These are phyloP conservation scores for Cystobasidiaceae sp. DNA, from an alignment of 1,284 basidiomycete genomes.

Conservation along the genomic window DNA sequence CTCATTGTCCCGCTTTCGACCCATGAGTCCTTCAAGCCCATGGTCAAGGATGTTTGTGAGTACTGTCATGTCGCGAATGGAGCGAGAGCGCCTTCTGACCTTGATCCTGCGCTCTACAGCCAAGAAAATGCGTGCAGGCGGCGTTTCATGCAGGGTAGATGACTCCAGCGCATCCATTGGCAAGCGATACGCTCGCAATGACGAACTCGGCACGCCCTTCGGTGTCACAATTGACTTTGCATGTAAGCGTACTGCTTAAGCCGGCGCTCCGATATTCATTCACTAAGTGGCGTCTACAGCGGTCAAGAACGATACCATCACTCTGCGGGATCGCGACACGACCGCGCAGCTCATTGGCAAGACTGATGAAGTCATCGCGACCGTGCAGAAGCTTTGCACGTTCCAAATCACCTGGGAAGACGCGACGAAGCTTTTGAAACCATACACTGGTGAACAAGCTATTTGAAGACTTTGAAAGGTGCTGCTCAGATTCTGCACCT, in stretches of 20 bases:
- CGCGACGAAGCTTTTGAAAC: constrained; percentile 66
- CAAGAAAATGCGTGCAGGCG: constrained; percentile 74
- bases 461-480: too few species aligned
- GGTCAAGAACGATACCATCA: constrained; percentile 79
- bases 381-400: constrained; percentile 54
- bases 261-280: too few species aligned
- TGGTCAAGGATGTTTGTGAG: constrained; percentile 86
- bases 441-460: constrained; percentile 87
- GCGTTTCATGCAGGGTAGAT: constrained; percentile 87
- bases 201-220: constrained; percentile 96
- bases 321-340: constrained; percentile 87
- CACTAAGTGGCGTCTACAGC: too few species aligned
- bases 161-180: constrained; percentile 94
- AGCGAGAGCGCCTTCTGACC: neutral
- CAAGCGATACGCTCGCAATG: constrained; percentile 93
- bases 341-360: constrained; percentile 87
- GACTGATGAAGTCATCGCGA: constrained; percentile 81
- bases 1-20: constrained; percentile 93
- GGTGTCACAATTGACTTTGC: constrained; percentile 97
- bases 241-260: too few species aligned
- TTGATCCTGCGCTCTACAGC: constrained; percentile 62
- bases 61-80: constrained; percentile 41
- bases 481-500: too few species aligned
- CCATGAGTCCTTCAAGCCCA: constrained; percentile 74
- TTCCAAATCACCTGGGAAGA: constrained; percentile 71